Base-by-base conservation (phyloP, 225 moss, liverwort and hornwort genomes). In the Polytrichum formosum region DNA sequence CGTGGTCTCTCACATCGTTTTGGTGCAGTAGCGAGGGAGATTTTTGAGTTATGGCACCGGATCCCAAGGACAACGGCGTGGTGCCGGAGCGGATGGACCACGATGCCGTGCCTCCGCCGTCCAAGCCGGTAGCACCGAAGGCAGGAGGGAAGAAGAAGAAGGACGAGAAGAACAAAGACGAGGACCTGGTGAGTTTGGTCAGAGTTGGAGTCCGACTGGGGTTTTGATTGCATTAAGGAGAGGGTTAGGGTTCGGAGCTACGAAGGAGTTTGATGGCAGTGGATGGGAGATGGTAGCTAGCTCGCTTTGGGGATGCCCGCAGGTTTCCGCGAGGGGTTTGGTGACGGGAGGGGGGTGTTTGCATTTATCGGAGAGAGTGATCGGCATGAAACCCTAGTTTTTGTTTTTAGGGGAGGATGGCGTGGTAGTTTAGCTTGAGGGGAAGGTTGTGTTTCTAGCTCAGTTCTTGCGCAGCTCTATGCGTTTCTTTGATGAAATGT, bases 101-200 rank as follows among this genome's bases (percentile, higher is more conserved):
- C 72, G 94, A 94, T 18, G 85, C 84, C 1, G 90, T 67, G 70
- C 86, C 93, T 28, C 91, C 91, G 60, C 56, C 77, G 53, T 74
- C 80, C 17, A 91, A 90, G 79, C 73, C 82, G 72, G 69, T 76
- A 53, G 67, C 71, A 67, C 37, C 74, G 6, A 73, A 83, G 72
- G 78, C 77, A 7, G 77, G 72, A 35, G 74, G 63, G 54, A 91
- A 90, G 76, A 82, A 79, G 81, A 91, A 90, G 83, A 94, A 94
- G 75, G 90, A 91, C 54, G 93, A 91, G 73, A 85, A 88, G 75
- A 94, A 83, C 67, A 90, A 94, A 75, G 94, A 94, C 31, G 92
- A 94, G 53, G 94, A 94, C 73, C 74, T 94, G 81, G 93, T 94
- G 72, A 76, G 88, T 75, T 46, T 16, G 25, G 72, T 58, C 21